phyloP scores from a whole-genome alignment of 176 grass and related monocot genomes.

The Areca catechu region DNA sequence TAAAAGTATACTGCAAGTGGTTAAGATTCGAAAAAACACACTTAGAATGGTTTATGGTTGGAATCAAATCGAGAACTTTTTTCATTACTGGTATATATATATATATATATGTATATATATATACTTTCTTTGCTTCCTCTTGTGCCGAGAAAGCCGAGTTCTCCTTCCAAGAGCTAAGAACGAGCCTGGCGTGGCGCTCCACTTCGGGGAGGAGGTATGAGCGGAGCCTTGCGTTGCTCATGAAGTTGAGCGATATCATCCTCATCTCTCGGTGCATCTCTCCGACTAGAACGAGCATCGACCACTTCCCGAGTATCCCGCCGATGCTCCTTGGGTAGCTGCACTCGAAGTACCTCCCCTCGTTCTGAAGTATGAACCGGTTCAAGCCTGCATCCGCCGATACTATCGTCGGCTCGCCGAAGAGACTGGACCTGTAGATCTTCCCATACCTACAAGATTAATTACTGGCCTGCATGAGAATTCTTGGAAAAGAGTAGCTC shows the following conservation, averaged over 20 bases:
- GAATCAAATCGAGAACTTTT: too few relatives aligned
- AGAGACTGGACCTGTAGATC: conserved; percentile 75
- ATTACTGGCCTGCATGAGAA: too few relatives aligned
- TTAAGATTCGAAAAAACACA: too few relatives aligned
- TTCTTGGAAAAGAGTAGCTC: too few relatives aligned
- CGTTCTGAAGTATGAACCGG: conserved; percentile 88
- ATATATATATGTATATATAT: too few relatives aligned
- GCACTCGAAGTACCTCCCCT: conserved; percentile 76
- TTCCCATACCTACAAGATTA: conserved; percentile 71
- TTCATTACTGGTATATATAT: too few relatives aligned
- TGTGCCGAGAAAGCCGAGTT: conserved; percentile 55
- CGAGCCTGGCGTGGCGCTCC: conserved; percentile 61
- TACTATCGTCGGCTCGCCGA: conserved; percentile 78
- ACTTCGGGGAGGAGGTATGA: conserved; percentile 63
- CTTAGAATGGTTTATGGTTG: too few relatives aligned
- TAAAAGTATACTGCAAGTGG: conserved; percentile 77
- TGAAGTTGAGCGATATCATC: conserved; percentile 84
- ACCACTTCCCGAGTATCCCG: conserved; percentile 89
- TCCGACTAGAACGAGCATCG: conserved; percentile 69
- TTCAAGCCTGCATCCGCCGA: conserved; percentile 82
- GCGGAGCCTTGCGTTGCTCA: conserved; percentile 69
- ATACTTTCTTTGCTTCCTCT: conserved; percentile 87
- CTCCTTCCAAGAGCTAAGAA: conserved; percentile 44
- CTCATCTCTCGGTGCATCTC: conserved; percentile 76
- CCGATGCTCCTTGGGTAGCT: conserved; percentile 94